A percentile compares a stretch with the other conserved stretches of the same genome.
Evolutionary conservation across 176 grass and related monocot genomes (phyloP).

Genomic region (Oryza meyeriana): DNA sequence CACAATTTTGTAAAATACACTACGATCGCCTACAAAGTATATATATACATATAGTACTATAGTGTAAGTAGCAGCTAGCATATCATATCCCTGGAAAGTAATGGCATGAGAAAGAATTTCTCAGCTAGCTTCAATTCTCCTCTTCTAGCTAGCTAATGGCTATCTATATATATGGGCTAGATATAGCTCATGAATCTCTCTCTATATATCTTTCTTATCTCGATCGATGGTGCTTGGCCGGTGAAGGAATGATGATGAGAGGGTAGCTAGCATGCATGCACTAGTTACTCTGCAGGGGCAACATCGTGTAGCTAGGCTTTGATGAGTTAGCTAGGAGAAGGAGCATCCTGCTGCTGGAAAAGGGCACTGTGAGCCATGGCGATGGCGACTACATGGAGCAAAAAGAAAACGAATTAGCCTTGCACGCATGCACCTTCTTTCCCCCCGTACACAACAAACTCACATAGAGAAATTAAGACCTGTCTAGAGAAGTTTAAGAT

Average conservation of each 20-base stretch:
- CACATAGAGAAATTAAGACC: neutral
- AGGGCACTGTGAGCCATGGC: slow-evolving; percentile 12
- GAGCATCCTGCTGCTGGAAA: neutral
- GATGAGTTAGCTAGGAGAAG: neutral
- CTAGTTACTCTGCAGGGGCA: neutral
- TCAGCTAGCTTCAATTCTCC: neutral
- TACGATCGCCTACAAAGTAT: too few relatives aligned
- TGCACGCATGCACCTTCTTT: neutral
- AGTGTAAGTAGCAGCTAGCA: neutral
- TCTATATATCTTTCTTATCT: neutral
- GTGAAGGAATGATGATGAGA: neutral
- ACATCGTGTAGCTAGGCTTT: slow-evolving; percentile 9
- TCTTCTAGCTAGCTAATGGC: neutral
- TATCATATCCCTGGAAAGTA: slow-evolving; percentile 32
- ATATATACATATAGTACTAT: too few relatives aligned
- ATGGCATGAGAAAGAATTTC: slow-evolving; percentile 23
- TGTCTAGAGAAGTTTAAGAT: too few relatives aligned
- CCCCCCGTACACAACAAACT: neutral
- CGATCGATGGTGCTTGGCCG: neutral
- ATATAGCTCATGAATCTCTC: neutral
- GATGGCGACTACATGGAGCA: slow-evolving; percentile 30
- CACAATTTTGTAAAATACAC: neutral
- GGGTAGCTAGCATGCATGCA: neutral
- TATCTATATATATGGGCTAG: neutral
- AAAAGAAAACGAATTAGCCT: slow-evolving; percentile 25